phyloP scores from a whole-genome alignment of 2,329 filamentous ascomycete genomes.

The Basipetospora chlamydospora region DNA sequence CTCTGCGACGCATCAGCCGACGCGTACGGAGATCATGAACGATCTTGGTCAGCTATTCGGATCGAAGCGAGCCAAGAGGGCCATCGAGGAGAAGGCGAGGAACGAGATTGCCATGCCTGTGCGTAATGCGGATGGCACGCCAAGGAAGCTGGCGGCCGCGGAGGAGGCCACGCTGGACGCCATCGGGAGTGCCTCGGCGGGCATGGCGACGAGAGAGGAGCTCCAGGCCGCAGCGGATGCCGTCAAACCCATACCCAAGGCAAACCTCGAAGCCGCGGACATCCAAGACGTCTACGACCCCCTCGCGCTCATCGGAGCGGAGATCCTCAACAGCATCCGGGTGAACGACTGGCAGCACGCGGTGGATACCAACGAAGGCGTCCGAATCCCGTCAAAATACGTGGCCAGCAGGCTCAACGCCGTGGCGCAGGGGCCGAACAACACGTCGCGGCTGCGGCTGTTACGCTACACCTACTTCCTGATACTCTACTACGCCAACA shows the following conservation, averaged over 20 bases:
- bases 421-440: conserved; percentile 37
- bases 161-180: conserved; percentile 46
- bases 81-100: conserved; percentile 50
- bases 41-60: conserved; percentile 67
- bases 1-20: background rate
- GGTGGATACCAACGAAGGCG: conserved; percentile 39
- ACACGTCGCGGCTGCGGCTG: conserved; percentile 37
- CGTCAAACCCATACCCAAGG: conserved; percentile 57
- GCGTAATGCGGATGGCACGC: conserved; percentile 21
- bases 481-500: conserved; percentile 34
- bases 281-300: conserved; percentile 62
- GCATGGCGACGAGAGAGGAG: conserved; percentile 53
- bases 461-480: conserved; percentile 46
- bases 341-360: conserved; percentile 63
- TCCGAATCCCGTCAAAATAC: conserved; percentile 45
- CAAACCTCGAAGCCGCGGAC: conserved; percentile 51
- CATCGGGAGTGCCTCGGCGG: conserved; percentile 45
- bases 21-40: conserved; percentile 46
- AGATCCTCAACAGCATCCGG: conserved; percentile 52
- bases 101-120: conserved; percentile 45
- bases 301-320: conserved; percentile 48
- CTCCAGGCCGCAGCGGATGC: conserved; percentile 50
- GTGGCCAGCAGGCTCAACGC: conserved; percentile 48
- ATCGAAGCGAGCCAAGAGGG: conserved; percentile 75
- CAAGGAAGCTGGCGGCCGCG: conserved; percentile 38